Conservation (phyloP, 2,329 filamentous ascomycete species). For the Decorospora gaudefroyi region DNA sequence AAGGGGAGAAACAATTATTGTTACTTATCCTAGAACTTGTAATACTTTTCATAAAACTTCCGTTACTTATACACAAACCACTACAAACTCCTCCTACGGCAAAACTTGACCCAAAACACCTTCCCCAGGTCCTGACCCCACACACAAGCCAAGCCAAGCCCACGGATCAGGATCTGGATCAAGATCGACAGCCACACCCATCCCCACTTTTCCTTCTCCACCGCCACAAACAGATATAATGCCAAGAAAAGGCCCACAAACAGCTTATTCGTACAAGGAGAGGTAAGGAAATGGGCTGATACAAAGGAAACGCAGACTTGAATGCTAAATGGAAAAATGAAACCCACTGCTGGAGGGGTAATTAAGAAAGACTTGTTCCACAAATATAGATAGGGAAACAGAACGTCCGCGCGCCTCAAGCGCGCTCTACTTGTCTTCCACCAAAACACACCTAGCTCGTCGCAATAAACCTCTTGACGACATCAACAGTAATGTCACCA, state of each 20-base stretch:
- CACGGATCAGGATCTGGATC: background rate
- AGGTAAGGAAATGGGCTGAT: background rate
- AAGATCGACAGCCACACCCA: constrained; percentile 10
- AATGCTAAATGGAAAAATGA: constrained; percentile 1
- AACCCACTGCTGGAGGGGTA: too few species aligned
- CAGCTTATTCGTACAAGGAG: constrained; percentile 16
- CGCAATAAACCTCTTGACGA: constrained; percentile 38
- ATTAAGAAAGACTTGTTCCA: too few species aligned
- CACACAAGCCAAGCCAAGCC: background rate
- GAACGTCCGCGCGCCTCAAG: constrained; percentile 4
- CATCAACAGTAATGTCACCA: constrained; percentile 37
- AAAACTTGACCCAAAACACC: too few species aligned
- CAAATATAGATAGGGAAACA: constrained; percentile 7
- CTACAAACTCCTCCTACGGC: too few species aligned
- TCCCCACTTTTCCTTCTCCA: constrained; percentile 9
- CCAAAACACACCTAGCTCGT: constrained; percentile 1
- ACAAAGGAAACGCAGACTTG: background rate
- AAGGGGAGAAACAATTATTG: too few species aligned
- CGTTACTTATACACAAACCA: too few species aligned
- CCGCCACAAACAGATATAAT: constrained; percentile 17
- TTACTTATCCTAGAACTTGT: too few species aligned
- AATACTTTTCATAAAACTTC: too few species aligned
- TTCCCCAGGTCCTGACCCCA: background rate
- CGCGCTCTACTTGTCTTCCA: constrained; percentile 2
- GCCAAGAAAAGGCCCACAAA: constrained; percentile 12